Evolutionary conservation across 2,329 filamentous ascomycete genomes (phyloP).

Genomic region (Colletotrichum tamarilloi): DNA sequence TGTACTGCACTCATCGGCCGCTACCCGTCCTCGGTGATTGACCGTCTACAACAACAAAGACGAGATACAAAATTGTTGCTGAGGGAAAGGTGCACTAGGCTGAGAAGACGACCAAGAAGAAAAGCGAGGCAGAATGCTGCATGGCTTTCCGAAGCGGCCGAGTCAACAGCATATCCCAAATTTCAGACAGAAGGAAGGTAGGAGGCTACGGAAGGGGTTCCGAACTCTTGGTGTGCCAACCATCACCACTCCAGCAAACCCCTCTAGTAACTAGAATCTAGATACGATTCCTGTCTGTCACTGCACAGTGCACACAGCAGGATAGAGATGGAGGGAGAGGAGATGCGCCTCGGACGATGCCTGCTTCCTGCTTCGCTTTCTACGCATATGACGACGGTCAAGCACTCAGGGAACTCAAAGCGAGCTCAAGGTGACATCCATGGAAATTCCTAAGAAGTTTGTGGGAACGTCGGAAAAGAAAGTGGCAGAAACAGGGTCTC

Average conservation of each 20-base stretch:
- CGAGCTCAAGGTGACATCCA: not conserved
- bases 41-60: slow-evolving; percentile 22
- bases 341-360: not conserved
- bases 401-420: not conserved
- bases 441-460: not conserved
- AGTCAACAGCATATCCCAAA: not conserved
- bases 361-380: not conserved
- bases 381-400: not conserved
- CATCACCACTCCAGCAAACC: not conserved
- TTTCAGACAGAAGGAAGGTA: not conserved
- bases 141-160: not conserved
- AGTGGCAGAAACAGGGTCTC: slow-evolving; percentile 25
- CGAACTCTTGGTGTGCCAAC: not conserved
- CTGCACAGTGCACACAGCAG: not conserved
- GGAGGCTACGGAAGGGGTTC: not conserved
- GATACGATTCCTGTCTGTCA: not conserved
- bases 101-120: not conserved
- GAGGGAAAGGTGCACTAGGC: not conserved
- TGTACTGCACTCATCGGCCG: not conserved
- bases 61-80: not conserved
- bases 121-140: not conserved
- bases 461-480: slow-evolving; percentile 7
- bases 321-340: not conserved
- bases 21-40: slow-evolving; percentile 29
- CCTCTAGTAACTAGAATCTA: not conserved